Base-by-base conservation (phyloP, 352 stramenopile genomes). In the Paralagenidium karlingii region DNA sequence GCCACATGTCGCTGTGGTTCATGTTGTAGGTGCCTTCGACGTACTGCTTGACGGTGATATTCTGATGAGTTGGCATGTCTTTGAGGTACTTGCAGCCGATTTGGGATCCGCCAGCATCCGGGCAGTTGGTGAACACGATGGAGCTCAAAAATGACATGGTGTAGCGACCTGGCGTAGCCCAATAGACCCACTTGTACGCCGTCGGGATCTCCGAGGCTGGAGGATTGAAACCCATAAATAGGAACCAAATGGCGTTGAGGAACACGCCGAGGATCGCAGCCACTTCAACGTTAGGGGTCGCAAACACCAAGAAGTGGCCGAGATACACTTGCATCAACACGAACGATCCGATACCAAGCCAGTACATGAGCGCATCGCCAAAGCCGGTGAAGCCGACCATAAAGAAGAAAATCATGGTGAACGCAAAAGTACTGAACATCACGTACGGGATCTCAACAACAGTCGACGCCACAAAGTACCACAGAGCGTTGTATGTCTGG, bases 361-460 rank as follows among this genome's bases (percentile, higher is more conserved):
- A 67, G 43, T 55, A 58, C 36, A 62, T 2, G 24, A 68, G 34
- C 8, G 42, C 45, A 8, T 52, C 46, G 11, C 22, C 34, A 27
- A 66, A 53, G 29, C 52, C 49, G 12, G 47, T 47, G 24, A 77
- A 60, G 16, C 63, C 63, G 12, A 73, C 60, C 47, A 73, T 64
- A 11, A 57, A 60, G 40, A 55, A 76, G 44, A 79, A 79, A n/a
- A 79, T 37, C 32, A 51, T 46, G 5, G 51, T 58, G 29, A 71
- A 73, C 15, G 70, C 27, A 15, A 65, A 38, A 10, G 44, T 40
- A 19, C 53, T 68, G 2, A 41, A 37, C 5, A 68, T 24, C n/a
- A 70, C 54, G 39, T 75, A 77, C 25, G 63, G 63, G 10, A 75
- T 62, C 55, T 97, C 88, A 15, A 71, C 56, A 21, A 96, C 40